Base-by-base conservation (phyloP, 768 basidiomycete genomes). In the Roridomyces roridus region DNA sequence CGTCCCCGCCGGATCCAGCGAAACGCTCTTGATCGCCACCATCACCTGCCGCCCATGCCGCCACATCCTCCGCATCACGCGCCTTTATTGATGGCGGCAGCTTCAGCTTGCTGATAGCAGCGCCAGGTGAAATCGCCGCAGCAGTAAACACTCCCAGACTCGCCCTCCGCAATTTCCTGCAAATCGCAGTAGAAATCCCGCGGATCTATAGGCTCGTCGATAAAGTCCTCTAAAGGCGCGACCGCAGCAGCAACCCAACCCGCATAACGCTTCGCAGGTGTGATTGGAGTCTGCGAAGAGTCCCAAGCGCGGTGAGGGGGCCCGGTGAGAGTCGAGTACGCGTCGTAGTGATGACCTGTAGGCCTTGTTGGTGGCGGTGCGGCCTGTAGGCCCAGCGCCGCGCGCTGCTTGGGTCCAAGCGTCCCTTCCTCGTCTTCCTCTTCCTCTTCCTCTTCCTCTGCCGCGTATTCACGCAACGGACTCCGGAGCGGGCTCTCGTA, bases 101-200 rank as follows among this genome's bases (percentile, higher is more conserved):
- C 54, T 70, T 71, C 29, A 83, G 75, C 55, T 71, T 75, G 36
- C 70, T 50, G 60, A 49, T 70, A 67, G 36, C 73, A 67, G 42
- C 84, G 66, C 6, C 72, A 67, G 6, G 82, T 5, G 43, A 8
- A 5, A 62, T 31, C 26, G 31, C 34, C 26, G 61, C 82, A 21
- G 79, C 74, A 31, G 62, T 70, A 82, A 20, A 94, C 89, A 2
- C 83, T 86, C 4, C 92, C 92, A 37, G 83, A 88, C 67, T 93
- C 92, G 26, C 92, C 91, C 67, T 93, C 89, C 0, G 90, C 92
- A 25, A 94, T 87, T 72, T 92, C 92, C 50, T 81, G 82, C 43
- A 92, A 74, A 57, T 91, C 84, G 9, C 78, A 72, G 69, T 89
- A 93, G 54, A 83, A 80, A 5, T 82, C 77, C 1, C 80, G 76